Base-by-base conservation (phyloP, 768 basidiomycete species). In the Paxillus involutus region DNA sequence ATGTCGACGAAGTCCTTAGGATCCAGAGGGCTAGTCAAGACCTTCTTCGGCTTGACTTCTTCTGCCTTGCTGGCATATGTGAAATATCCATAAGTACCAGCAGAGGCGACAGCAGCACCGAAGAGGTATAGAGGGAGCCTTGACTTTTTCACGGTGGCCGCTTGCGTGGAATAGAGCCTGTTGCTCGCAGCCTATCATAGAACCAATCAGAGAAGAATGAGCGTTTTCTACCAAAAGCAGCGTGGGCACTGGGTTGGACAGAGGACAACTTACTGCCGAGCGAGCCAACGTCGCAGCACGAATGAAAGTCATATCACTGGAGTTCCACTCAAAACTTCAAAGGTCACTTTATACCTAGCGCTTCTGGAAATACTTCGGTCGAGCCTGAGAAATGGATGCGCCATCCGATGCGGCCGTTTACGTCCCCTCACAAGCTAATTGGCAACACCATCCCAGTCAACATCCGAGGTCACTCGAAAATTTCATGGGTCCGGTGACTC, bases 1-100 rank as follows among this genome's bases (percentile, higher is more conserved):
- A 97, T 88, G 67, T 91, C 84, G 47, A 85, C 71, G 64, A 86
- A 92, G 59, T 86, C 83, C 53, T 89, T 73, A 8, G 89, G 82
- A 66, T 90, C 86, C 24, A 94, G 79, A 12, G 87, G 83, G 59
- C 85, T 88, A 66, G 83, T 85, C 65, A 82, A 75, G 57, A 44
- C 49, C 49, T 65, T 71, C 44, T 53, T 60, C n/a, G 61, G 39
- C 80, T 81, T 65, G 71, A 73, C 49, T 66, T 71, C 62, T 68
- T 69, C 60, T 45, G 62, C 6, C 53, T 63, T 54, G 56, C 59
- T 51, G 24, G 58, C 55, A 51, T 66, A 66, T 21, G 78, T 74
- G 53, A 84, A 71, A 71, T 86, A 89, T 45, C 80, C 63, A 59
- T 81, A 83, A 32, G 62, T 71, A 8, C 65, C 81, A 11, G 75